Evolutionary conservation across 805 yeast genomes (phyloP), one percentile per base, ranked within the genome.

Genomic region (Scheffersomyces amazonensis): DNA sequence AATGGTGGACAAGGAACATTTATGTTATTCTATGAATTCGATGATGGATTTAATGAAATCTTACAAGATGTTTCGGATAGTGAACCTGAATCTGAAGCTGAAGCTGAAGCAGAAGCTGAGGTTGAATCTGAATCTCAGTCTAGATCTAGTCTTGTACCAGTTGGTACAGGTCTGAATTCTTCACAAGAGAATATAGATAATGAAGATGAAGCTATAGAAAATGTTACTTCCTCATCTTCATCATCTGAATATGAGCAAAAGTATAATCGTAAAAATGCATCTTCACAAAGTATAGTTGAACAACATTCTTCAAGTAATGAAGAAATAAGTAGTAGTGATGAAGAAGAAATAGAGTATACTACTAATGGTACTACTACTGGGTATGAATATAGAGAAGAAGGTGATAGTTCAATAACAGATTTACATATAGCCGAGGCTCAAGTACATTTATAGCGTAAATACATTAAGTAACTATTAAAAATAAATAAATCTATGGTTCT

Each of bases 1-100:
- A 70, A 71, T 11, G 79, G 89, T 3, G 79, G 89, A 3, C 93
- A 87, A 39, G 96, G 96, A 19, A 89, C 91, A 0, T 91, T 89
- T 49, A 87, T 91, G 96, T 60, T 91, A 49, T 91, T 91, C 54
- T 91, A 91, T 57, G 97, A 90, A 56, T 53, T 45, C 30, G 53
- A 60, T 28, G 62, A 60, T 43, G 71, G 64, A 5, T 34, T 33
- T 21, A 46, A 46, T 31, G 62, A 54, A 40, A 44, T 40, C 8
- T 47, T 56, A n/a, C 41, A 44, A 25, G 50, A 48, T 20, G 34
- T 47, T 15, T 42, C 47, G 22, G 52, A 48, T 24, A 52, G 45
- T 22, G 51, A 52, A 40, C 50, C 47, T 25, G 51, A 43, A 16
- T 45, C 45, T 28, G 43, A 37, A 11, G 40, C 41, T 36, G 46